Base-by-base conservation (phyloP, 805 yeast genomes). In the Scheffersomyces stipitis region DNA sequence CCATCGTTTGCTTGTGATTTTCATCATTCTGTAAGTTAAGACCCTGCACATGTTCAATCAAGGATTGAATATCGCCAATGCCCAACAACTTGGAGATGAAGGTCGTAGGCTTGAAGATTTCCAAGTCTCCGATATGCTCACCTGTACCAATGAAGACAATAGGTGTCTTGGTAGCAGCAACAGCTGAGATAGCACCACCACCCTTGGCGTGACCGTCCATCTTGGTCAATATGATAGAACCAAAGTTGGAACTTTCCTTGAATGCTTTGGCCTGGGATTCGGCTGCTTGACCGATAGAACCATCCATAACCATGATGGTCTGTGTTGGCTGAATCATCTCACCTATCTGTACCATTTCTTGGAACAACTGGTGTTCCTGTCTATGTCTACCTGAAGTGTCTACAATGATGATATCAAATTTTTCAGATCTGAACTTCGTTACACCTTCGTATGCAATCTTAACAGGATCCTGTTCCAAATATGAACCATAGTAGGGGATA, bases 141-240 rank as follows among this genome's bases (percentile, higher is more conserved):
- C 99, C 99, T 3, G 98, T 91, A 77, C 99, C 99, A 41, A 91
- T 93, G 56, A 91, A 91, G 6, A 86, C 86, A 49, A 91, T 84
- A 5, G 99, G 99, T 0, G 98, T 93, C 37, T 86, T 75, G 2
- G 98, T 91, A 2, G 96, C 93, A 2, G 99, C 99, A 37, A 91
- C 97, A 0, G 99, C 99, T 27, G 96, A 88, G 37, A 91, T 90
- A 20, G 99, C 99, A 72, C 99, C 99, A 67, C 99, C 99, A 61
- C 99, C 99, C 66, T 86, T 91, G 26, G 98, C 99, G 55, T 93
- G 97, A 35, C 98, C 98, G 64, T 91, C 99, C 95, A 91, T 81
- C 62, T 91, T 91, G 15, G 99, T 91, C 56, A 91, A 74, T 41
- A 91, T 84, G 45, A 91, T 91, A 17, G 97, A 89, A 52, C 99